Conservation (phyloP, 139 green algal species). For the Volvox reticuliferus region DNA sequence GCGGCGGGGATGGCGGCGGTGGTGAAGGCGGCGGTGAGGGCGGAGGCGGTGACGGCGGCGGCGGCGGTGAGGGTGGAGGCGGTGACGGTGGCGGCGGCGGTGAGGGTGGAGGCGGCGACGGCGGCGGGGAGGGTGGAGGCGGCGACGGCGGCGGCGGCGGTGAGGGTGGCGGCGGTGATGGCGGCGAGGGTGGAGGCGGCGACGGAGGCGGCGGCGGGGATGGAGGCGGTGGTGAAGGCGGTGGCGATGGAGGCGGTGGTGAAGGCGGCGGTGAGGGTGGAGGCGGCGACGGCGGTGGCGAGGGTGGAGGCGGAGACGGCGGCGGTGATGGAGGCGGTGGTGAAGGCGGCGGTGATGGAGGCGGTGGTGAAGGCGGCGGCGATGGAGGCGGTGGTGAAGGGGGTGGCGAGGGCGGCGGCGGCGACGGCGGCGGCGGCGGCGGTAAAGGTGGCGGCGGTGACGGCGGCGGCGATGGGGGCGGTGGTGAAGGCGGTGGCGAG, state of each 20-base stretch:
- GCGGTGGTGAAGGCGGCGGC: background rate
- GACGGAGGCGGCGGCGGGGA: background rate
- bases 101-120: background rate
- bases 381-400: too few relatives aligned
- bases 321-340: background rate
- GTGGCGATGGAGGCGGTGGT: background rate
- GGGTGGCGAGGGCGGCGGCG: too few relatives aligned
- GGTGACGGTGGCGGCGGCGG: background rate
- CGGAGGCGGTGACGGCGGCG: too few relatives aligned
- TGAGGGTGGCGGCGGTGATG: background rate
- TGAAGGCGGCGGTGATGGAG: too few relatives aligned
- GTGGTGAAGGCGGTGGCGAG: too few relatives aligned
- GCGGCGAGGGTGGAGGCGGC: background rate
- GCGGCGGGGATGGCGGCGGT: too few relatives aligned
- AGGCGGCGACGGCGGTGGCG: background rate
- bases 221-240: background rate
- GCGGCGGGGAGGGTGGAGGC: background rate
- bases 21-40: background rate
- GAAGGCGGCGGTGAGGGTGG: background rate
- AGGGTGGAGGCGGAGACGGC: too few relatives aligned
- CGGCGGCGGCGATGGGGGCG: too few relatives aligned
- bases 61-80: background rate
- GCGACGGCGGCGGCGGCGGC: too few relatives aligned
- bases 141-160: background rate
- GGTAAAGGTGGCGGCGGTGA: too few relatives aligned